phyloP scores from a whole-genome alignment of 306 rosid genomes.

The Pueraria montana region DNA sequence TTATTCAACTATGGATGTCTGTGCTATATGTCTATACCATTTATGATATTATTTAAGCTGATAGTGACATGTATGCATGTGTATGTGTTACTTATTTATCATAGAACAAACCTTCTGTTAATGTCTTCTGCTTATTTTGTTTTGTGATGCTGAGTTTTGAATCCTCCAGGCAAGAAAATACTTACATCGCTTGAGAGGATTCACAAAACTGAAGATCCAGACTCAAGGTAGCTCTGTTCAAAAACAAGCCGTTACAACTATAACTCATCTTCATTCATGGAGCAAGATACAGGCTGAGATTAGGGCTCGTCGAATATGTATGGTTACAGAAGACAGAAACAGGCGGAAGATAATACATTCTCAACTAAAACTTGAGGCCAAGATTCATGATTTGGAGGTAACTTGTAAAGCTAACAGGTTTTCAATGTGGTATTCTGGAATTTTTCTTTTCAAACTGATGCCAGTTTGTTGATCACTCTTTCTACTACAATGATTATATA shows the following conservation, averaged over 20 bases:
- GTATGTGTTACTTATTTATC: background rate
- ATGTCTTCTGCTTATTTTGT: background rate
- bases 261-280: conserved; percentile 81
- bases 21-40: background rate
- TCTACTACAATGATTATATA: background rate
- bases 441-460: background rate
- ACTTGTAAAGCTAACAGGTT: conserved; percentile 7
- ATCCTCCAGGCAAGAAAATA: conserved; percentile 73
- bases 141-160: conserved; percentile 18
- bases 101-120: background rate
- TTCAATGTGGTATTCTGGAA: background rate
- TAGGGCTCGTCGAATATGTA: conserved; percentile 73
- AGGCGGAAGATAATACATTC: conserved; percentile 72
- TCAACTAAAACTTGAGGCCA: conserved; percentile 82
- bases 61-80: background rate
- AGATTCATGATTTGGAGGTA: conserved; percentile 84
- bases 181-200: conserved; percentile 67
- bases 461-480: background rate
- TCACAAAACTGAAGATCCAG: conserved; percentile 61
- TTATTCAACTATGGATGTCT: background rate
- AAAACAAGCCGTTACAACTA: conserved; percentile 69
- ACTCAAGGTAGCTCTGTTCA: conserved; percentile 56
- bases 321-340: conserved; percentile 84
- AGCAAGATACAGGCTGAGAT: conserved; percentile 74
- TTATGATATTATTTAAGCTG: background rate